These are phyloP conservation scores for Dioszegia hungarica DNA, from an alignment of 768 basidiomycete genomes.

Conservation along the genomic window DNA sequence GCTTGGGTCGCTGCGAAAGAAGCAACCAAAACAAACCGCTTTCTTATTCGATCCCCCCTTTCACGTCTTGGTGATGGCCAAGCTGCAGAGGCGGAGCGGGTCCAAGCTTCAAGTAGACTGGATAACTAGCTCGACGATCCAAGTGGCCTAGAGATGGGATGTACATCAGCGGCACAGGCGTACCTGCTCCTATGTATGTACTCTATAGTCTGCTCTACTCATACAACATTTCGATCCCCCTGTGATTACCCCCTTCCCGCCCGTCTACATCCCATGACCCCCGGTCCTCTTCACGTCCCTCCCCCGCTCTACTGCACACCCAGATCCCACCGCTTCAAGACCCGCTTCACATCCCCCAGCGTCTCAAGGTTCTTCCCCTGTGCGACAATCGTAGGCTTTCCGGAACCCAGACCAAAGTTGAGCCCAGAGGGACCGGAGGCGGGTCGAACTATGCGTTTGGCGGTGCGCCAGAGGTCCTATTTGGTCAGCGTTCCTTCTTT, in stretches of 20 bases:
- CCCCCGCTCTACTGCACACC: slow-evolving; percentile 13
- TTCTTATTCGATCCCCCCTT: background rate
- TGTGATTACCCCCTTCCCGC: too few relatives aligned
- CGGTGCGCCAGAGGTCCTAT: slow-evolving; percentile 68
- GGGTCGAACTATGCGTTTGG: slow-evolving; percentile 61
- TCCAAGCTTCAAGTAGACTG: too few relatives aligned
- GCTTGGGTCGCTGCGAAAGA: too few relatives aligned
- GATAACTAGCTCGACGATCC: too few relatives aligned
- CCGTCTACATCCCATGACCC: too few relatives aligned
- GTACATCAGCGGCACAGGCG: background rate
- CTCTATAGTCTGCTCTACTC: background rate
- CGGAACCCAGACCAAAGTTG: slow-evolving; percentile 51
- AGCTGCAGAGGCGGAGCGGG: too few relatives aligned
- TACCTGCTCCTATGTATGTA: background rate
- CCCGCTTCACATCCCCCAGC: slow-evolving; percentile 54
- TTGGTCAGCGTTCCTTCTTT: too few relatives aligned
- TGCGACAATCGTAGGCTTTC: slow-evolving; percentile 68
- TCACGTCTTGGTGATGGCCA: background rate
- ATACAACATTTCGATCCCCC: too few relatives aligned
- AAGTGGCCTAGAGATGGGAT: too few relatives aligned
- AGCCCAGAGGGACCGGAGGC: slow-evolving; percentile 13
- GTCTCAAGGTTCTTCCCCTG: slow-evolving; percentile 70
- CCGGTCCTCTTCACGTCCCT: too few relatives aligned
- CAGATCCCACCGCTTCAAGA: slow-evolving; percentile 43
- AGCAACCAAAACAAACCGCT: background rate